Evolutionary conservation across 805 yeast genomes (phyloP), one percentile per base, ranked within the genome.

Genomic region (Candida mattraensis): DNA sequence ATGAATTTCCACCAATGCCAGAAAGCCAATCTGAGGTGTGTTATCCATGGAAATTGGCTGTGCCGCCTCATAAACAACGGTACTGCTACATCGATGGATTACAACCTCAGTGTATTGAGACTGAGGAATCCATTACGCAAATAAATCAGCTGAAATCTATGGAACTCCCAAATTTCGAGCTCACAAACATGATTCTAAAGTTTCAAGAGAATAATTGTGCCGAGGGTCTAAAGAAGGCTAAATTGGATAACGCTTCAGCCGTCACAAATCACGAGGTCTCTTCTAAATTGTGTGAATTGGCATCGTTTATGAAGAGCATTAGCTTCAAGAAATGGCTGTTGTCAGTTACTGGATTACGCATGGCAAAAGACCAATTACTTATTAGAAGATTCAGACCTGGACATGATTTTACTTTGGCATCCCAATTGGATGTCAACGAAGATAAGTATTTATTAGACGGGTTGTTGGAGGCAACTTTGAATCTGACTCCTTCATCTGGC

Each of bases 381-480:
- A 74, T 86, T 6, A 74, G 99, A 53, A 70, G 97, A 45, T 93
- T 93, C 65, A 76, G 99, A 51, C 99, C 96, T 1, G 99, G 98
- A 3, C 80, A 77, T 18, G 99, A 93, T 59, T 93, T 86, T 61
- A 89, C 91, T 3, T 64, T 93, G 28, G 99, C 99, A 0, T 86
- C 98, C 1, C 71, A 42, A 48, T 48, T 51, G 37, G 66, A 48
- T 17, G 52, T 41, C 1, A 41, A 39, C 12, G 53, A 50, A 17
- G 63, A 68, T 18, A 30, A 37, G 4, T 18, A 15, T 11, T 66
- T 70, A 2, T 62, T 76, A 27, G 73, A 68, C 26, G 74, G 76
- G 3, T 56, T 77, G 1, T 58, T 91, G 13, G 98, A 91, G 53
- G 93, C 88, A 3, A 85, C 95, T 0, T 61, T 91, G 38, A 77